Evolutionary conservation across 306 rosid species (phyloP), one percentile per base, ranked within the genome.

Genomic region (Hippophae rhamnoides): DNA sequence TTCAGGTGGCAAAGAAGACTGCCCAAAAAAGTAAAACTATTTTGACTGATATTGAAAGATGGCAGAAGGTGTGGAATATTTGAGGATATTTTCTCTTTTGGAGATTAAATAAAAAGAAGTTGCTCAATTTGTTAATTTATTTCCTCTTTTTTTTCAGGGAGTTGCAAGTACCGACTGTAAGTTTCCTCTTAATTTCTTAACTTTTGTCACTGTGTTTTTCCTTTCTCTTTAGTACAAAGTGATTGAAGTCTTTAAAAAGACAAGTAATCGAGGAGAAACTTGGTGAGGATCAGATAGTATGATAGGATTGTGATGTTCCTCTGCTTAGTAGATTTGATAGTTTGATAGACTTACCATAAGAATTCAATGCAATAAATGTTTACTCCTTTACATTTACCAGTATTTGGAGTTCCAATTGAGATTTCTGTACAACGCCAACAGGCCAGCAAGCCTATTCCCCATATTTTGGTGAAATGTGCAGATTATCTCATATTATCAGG

Each of bases 361-460:
- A 13, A 31, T 60, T 26, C 26, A 38, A 9, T 18, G 13, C 18
- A 42, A 43, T 60, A 1, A 3, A 62, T 7, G 3, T 6, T 64
- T 60, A 64, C 52, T 62, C 44, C 53, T 54, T 66, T 68, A 63
- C 38, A 31, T 51, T 79, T 46, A 61, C 49, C 75, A 93, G 99
- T 84, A 53, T 93, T 93, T 82, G 99, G 99, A 81, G 90, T 84
- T 74, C 90, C 90, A 13, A 79, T 93, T 73, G 95, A 88, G 78
- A 64, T 80, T 61, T 74, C 80, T 7, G 95, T 93, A 43, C 97
- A 86, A 75, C 77, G 85, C 70, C 85, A 93, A 73, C 82, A 93
- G 68, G 73, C 86, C 67, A 73, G 82, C 79, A 77, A 77, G 61
- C 85, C 75, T 43, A 76, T 93, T 84, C 99, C 99, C 57, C 80